Percentiles rank a stretch among this genome's conserved stretches.
phyloP scores from a whole-genome alignment of 2,329 filamentous ascomycete species.

The Nemania sp. region DNA sequence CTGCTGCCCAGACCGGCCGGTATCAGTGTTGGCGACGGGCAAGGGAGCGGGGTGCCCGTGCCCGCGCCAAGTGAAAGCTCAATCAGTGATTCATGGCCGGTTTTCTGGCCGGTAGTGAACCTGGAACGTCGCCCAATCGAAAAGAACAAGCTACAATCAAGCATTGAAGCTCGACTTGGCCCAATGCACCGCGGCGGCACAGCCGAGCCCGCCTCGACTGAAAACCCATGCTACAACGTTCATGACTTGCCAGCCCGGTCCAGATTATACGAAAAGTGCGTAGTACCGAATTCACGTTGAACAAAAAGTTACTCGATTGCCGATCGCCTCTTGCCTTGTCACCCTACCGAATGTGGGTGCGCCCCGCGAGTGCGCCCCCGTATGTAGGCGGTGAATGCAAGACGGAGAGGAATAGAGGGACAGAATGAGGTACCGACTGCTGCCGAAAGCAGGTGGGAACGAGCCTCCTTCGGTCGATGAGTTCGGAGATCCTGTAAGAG shows the following conservation, averaged over 20 bases:
- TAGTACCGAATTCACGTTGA: not conserved
- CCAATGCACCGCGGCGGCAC: constrained; percentile 8
- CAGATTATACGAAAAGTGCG: constrained; percentile 12
- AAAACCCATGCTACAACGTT: not conserved
- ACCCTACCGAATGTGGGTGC: not conserved
- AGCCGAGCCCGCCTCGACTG: constrained; percentile 6
- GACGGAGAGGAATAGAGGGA: not conserved
- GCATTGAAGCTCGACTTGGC: constrained; percentile 2
- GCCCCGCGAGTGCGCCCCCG: not conserved
- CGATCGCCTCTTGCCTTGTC: not conserved
- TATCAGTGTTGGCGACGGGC: not conserved
- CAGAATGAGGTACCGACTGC: not conserved
- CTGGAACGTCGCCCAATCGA: not conserved
- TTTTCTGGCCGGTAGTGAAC: not conserved
- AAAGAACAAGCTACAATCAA: not conserved
- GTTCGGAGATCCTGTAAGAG: not conserved
- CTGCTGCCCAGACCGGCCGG: not conserved
- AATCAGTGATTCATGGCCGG: not conserved
- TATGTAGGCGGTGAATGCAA: constrained; percentile 15
- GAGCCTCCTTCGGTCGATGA: not conserved
- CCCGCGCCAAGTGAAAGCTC: not conserved
- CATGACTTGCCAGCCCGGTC: not conserved
- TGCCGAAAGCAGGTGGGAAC: no score
- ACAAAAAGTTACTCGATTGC: not conserved
- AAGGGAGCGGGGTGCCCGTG: no score